These are phyloP conservation scores for Plicaturopsis crispa DNA, from an alignment of 768 basidiomycete species.

Conservation along the genomic window DNA sequence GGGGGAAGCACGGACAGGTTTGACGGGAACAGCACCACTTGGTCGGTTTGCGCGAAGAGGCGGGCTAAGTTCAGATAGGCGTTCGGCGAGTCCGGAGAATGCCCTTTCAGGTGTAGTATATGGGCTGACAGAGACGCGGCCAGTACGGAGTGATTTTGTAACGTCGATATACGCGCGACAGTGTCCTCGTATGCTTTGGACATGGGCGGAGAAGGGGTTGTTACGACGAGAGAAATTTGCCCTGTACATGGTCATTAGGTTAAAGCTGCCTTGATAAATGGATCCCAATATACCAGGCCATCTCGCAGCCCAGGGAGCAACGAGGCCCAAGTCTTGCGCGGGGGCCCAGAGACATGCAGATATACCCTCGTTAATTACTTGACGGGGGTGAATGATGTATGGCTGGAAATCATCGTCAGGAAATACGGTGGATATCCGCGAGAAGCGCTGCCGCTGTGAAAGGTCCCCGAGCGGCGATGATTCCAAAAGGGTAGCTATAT, in stretches of 20 bases:
- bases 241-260: background rate
- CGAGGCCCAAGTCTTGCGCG: background rate
- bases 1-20: constrained; percentile 22
- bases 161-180: background rate
- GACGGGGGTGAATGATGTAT: background rate
- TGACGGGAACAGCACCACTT: constrained; percentile 46
- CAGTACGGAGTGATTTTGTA: background rate
- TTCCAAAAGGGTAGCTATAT: background rate
- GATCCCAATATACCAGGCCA: background rate
- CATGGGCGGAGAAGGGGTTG: background rate
- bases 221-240: background rate
- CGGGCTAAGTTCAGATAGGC: constrained; percentile 55
- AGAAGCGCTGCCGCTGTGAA: background rate
- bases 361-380: background rate
- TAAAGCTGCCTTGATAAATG: background rate
- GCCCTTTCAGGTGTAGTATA: background rate
- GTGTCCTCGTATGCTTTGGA: background rate
- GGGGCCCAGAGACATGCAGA: background rate
- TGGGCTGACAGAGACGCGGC: background rate
- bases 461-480: background rate
- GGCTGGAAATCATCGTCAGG: background rate
- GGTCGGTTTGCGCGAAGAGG: constrained; percentile 42
- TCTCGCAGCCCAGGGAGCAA: background rate
- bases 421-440: background rate
- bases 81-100: constrained; percentile 25